A percentile compares a stretch with the other conserved stretches of the same genome.
Conservation (phyloP, 2,329 filamentous ascomycete species). For the Hyphodiscus sp. region DNA sequence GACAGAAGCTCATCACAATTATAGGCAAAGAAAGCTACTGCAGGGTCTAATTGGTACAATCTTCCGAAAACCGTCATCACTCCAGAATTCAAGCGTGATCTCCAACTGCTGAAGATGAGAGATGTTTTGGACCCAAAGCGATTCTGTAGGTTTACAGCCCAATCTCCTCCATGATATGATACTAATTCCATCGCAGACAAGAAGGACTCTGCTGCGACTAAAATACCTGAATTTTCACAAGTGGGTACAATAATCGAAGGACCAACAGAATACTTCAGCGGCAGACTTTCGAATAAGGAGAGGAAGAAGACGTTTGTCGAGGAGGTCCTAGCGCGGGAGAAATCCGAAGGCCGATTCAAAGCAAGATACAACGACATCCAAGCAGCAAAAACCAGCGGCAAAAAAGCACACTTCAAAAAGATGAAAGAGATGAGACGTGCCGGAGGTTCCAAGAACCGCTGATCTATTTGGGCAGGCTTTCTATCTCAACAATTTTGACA, state of each 20-base stretch:
- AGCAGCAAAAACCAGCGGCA: conserved; percentile 73
- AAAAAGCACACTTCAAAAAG: conserved; percentile 83
- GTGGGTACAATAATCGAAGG: conserved; percentile 85
- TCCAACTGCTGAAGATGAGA: conserved; percentile 85
- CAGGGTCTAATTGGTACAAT: conserved; percentile 81
- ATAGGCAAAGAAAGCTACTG: conserved; percentile 48
- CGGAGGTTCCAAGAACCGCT: conserved; percentile 9
- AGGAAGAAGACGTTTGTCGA: conserved; percentile 82
- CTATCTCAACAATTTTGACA: conserved; percentile 5
- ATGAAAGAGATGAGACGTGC: conserved; percentile 44
- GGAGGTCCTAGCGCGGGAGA: conserved; percentile 67
- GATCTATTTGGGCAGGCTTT: not conserved
- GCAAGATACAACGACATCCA: conserved; percentile 85
- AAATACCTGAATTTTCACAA: conserved; percentile 74
- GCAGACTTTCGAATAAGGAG: conserved; percentile 78
- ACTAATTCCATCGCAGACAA: conserved; percentile 14
- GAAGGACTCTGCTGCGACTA: conserved; percentile 65
- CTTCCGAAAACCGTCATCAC: conserved; percentile 80
- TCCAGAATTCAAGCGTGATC: conserved; percentile 77
- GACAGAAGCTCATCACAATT: conserved; percentile 16
- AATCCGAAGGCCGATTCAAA: conserved; percentile 66
- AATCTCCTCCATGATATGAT: not conserved
- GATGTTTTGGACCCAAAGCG: conserved; percentile 82
- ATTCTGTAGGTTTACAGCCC: conserved; percentile 19
- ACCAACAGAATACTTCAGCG: conserved; percentile 78